Evolutionary conservation across 1,139 yeast genomes (phyloP).

Genomic region (Sugiyamaella paludigena): DNA sequence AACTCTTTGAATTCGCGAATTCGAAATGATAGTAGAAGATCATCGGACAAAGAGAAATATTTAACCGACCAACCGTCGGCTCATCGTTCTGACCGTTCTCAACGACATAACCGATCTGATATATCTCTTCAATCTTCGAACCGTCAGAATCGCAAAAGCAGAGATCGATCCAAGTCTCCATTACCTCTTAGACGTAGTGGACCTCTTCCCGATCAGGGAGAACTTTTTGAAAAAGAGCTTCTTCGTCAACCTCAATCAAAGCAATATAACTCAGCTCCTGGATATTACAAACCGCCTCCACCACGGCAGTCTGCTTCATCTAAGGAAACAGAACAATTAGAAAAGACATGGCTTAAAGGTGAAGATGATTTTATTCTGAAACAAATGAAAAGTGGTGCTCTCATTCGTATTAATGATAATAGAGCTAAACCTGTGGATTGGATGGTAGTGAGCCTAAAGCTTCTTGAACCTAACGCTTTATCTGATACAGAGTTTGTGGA

Average conservation of each 20-base stretch:
- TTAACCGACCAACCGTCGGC: no score
- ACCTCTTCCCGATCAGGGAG: conserved; percentile 6
- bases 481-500: conserved; percentile 21
- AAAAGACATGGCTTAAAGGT: conserved; percentile 23
- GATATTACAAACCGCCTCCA: no score
- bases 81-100: no score
- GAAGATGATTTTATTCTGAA: conserved; percentile 37
- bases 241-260: neutral
- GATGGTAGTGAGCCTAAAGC: conserved; percentile 28
- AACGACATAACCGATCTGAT: no score
- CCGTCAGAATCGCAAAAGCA: neutral
- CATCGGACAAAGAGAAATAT: no score
- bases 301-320: neutral
- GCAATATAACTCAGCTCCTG: no score
- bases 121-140: no score
- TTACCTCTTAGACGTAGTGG: neutral
- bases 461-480: conserved; percentile 25
- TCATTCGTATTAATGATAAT: conserved; percentile 34
- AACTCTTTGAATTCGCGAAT: no score
- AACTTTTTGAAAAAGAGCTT: neutral
- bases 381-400: conserved; percentile 36
- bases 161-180: no score
- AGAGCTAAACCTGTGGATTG: conserved; percentile 33
- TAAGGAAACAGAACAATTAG: conserved; percentile 2
- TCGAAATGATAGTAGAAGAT: no score